phyloP scores from a whole-genome alignment of 2,329 filamentous ascomycete species.

The Colletotrichum sp. region DNA sequence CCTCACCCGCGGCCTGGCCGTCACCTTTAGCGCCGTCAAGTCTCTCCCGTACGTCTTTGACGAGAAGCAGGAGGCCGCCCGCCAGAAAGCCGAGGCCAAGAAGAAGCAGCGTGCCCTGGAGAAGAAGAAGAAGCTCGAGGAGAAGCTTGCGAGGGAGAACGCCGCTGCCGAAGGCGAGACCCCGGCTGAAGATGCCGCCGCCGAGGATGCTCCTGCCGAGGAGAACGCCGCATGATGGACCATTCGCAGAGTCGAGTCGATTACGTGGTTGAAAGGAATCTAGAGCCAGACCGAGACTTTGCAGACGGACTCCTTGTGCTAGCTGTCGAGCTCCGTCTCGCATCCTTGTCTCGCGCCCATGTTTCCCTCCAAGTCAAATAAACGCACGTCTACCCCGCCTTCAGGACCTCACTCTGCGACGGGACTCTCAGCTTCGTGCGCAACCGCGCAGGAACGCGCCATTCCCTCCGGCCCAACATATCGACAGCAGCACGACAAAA shows the following conservation, averaged over 20 bases:
- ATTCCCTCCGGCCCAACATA: neutral
- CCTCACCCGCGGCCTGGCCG: slow-evolving; percentile 36
- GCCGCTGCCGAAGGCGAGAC: slow-evolving; percentile 2
- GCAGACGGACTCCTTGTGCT: neutral
- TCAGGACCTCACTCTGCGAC: neutral
- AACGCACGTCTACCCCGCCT: neutral
- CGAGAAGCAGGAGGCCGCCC: slow-evolving; percentile 39
- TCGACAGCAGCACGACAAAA: neutral
- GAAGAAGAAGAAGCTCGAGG: slow-evolving; percentile 40
- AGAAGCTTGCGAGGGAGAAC: slow-evolving; percentile 31
- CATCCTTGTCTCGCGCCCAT: neutral
- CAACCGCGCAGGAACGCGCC: neutral
- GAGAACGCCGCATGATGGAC: slow-evolving; percentile 9
- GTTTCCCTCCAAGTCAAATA: neutral
- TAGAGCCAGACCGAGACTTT: neutral
- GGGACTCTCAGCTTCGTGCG: neutral
- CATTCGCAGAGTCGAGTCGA: slow-evolving; percentile 6
- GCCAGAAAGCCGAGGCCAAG: slow-evolving; percentile 32
- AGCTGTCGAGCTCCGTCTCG: neutral
- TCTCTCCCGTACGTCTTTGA: slow-evolving; percentile 38
- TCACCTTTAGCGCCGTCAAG: slow-evolving; percentile 34
- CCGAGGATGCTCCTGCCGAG: neutral
- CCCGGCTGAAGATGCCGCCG: neutral
- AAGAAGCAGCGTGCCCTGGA: slow-evolving; percentile 33
- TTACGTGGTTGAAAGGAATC: neutral